Evolutionary conservation across 2,329 filamentous ascomycete species (phyloP), one percentile per base, ranked within the genome.

Genomic region (Diplocarpon mali): DNA sequence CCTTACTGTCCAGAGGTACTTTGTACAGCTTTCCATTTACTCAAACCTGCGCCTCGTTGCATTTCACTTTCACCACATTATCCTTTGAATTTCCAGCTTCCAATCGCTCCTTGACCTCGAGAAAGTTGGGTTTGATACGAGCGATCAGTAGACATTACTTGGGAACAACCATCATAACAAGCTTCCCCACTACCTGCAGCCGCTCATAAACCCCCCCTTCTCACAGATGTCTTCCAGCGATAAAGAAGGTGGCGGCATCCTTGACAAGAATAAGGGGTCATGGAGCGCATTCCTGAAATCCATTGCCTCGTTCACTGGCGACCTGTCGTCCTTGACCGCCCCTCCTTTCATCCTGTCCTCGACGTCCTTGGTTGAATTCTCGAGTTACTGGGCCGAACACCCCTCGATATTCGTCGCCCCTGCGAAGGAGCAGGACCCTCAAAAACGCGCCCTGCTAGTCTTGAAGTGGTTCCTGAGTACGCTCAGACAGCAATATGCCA

Each of bases 391-490:
- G 85, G 80, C 80, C 51, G 84, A 87, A 55, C 82, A 88, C 59
- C 85, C 85, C 3, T 65, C 70, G 14, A 67, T 95, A 49, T 83
- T 96, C 56, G 78, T 87, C 48, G 88, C 89, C 11, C 86, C 90
- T 2, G 83, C 87, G 39, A 72, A 74, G 46, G 88, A 95, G 64
- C 58, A 79, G 42, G 84, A 94, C 62, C 76, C 88, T 0, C 78
- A 83, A 57, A 92, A 87, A 69, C 80, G 90, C 50, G 82, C 86
- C 15, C 67, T 94, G 54, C 71, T 90, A 29, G 90, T 96, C n/a
- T 70, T 95, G 57, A 93, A 90, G 66, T 96, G 90, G 90, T 96
- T 95, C 68, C 68, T 96, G 44, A 89, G 80, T 59, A 95, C 89
- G 3, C 72, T 96, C 42, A 94, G 92, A 69, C 86, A 93, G 65